phyloP scores from a whole-genome alignment of 148 eudicot genomes.

The Camellia sinensis region DNA sequence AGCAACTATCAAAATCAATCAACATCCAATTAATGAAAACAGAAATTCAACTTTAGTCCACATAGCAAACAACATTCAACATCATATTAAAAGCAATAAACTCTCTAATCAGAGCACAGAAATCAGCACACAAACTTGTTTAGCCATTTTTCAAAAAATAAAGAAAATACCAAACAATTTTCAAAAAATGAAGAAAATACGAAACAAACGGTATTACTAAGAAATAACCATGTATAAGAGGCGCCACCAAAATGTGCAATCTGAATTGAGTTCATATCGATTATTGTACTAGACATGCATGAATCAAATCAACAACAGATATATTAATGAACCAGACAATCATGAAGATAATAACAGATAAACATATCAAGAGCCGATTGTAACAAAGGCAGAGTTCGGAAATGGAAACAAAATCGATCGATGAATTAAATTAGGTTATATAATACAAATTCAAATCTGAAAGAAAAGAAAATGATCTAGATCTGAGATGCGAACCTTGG shows the following conservation, averaged over 20 bases:
- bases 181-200: not conserved
- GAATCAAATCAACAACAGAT: not conserved
- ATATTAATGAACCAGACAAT: not conserved
- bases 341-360: not conserved
- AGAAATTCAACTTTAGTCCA: not conserved
- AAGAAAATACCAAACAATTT: not conserved
- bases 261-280: not conserved
- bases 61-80: not conserved
- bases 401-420: not conserved
- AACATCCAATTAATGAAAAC: not conserved
- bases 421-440: not conserved
- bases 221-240: not conserved
- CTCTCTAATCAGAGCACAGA: not conserved
- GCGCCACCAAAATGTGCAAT: not conserved
- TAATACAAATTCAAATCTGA: not conserved
- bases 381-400: not conserved
- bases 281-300: not conserved
- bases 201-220: not conserved
- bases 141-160: not conserved
- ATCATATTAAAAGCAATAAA: not conserved
- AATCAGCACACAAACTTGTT: not conserved
- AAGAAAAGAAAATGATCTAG: not conserved
- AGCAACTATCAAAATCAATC: not conserved
- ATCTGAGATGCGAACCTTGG: conserved; percentile 48
- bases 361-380: not conserved